Percentiles rank a stretch among this genome's conserved stretches.
These are phyloP conservation scores for Boletus reticuloceps DNA, from an alignment of 768 basidiomycete genomes.

Conservation along the genomic window DNA sequence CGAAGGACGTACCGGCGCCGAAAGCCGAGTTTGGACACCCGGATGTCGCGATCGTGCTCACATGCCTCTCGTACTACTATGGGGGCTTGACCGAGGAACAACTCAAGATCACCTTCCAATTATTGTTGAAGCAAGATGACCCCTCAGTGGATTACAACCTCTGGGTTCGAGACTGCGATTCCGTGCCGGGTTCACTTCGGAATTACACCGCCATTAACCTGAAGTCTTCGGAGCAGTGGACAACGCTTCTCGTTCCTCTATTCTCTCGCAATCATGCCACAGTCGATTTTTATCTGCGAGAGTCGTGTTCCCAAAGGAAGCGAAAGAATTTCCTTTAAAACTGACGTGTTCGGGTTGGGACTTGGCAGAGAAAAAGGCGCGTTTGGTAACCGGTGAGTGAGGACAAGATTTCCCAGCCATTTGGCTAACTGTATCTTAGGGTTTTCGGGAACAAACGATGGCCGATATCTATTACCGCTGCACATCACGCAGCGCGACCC, in stretches of 20 bases:
- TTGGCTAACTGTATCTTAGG: neutral
- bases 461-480: slow-evolving; percentile 25
- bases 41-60: slow-evolving; percentile 37
- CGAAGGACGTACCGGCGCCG: slow-evolving; percentile 47
- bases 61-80: slow-evolving; percentile 37
- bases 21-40: slow-evolving; percentile 54
- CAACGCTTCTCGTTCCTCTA: slow-evolving; percentile 27
- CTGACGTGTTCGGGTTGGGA: slow-evolving; percentile 55
- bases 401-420: too few relatives aligned
- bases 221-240: slow-evolving; percentile 35
- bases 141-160: slow-evolving; percentile 39
- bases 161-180: slow-evolving; percentile 31
- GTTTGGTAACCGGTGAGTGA: slow-evolving; percentile 8
- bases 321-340: slow-evolving; percentile 46
- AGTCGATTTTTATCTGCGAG: slow-evolving; percentile 47
- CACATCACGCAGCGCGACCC: slow-evolving; percentile 4
- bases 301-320: slow-evolving; percentile 50
- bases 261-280: slow-evolving; percentile 38
- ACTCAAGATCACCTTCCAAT: slow-evolving; percentile 35
- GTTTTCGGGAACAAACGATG: slow-evolving; percentile 59
- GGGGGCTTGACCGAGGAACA: slow-evolving; percentile 41
- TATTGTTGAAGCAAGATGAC: slow-evolving; percentile 40
- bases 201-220: slow-evolving; percentile 42
- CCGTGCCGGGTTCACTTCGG: slow-evolving; percentile 31
- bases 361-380: slow-evolving; percentile 38